A percentile compares a stretch with the other conserved stretches of the same genome.
Conservation (phyloP, 306 rosid genomes). For the Cicer arietinum region DNA sequence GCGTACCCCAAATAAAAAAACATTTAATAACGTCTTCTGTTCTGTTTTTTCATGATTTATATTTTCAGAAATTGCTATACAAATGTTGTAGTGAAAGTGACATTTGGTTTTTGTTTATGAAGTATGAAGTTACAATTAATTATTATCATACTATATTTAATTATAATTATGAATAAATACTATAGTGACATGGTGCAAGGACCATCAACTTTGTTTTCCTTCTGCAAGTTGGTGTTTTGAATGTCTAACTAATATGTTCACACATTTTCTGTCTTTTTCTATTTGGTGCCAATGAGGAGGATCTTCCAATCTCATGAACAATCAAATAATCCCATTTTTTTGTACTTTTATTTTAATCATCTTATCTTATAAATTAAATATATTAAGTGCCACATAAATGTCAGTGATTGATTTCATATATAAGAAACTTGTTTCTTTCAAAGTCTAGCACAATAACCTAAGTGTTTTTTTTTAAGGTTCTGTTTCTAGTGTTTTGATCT, state of each 20-base stretch:
- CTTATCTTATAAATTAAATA: conserved; percentile 19
- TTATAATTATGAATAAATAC: conserved; percentile 43
- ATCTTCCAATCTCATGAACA: conserved; percentile 42
- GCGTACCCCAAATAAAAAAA: not conserved
- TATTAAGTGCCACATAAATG: conserved; percentile 40
- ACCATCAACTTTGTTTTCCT: conserved; percentile 58
- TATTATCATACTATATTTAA: conserved; percentile 33
- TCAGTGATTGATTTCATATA: conserved; percentile 53
- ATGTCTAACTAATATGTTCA: conserved; percentile 52
- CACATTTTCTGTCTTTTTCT: conserved; percentile 62
- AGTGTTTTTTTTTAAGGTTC: conserved; percentile 38
- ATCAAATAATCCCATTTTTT: conserved; percentile 41
- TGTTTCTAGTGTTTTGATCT: conserved; percentile 45
- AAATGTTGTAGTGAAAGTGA: conserved; percentile 53
- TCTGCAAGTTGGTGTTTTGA: conserved; percentile 75
- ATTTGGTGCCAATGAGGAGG: conserved; percentile 49
- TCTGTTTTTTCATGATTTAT: conserved; percentile 12
- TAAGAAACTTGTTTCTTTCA: conserved; percentile 50
- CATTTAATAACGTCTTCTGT: conserved; percentile 18
- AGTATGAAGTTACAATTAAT: conserved; percentile 36
- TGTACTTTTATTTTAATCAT: conserved; percentile 32
- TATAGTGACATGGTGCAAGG: conserved; percentile 56
- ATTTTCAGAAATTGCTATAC: conserved; percentile 25
- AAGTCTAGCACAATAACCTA: conserved; percentile 42
- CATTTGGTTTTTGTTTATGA: conserved; percentile 39